phyloP scores from a whole-genome alignment of 2,329 filamentous ascomycete species.

The Cytospora piceicola region DNA sequence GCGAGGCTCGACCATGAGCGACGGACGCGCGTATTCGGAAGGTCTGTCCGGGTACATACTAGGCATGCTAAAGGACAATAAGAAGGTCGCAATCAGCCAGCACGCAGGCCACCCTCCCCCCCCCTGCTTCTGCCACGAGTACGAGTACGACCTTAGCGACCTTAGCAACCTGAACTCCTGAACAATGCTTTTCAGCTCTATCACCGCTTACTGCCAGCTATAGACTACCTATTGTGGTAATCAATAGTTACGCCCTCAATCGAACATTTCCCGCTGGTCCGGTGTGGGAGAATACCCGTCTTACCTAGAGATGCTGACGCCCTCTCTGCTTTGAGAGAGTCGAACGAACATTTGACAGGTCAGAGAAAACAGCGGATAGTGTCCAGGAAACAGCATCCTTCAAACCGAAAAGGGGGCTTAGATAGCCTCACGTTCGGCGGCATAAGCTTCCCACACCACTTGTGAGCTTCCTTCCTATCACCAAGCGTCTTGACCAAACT shows the following conservation, averaged over 20 bases:
- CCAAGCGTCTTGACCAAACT: conserved; percentile 4
- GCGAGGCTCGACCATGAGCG: not conserved
- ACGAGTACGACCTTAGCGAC: too few relatives aligned
- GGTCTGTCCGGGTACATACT: not conserved
- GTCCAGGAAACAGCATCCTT: not conserved
- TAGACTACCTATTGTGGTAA: too few relatives aligned
- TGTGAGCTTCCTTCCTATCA: not conserved
- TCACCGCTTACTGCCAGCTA: too few relatives aligned
- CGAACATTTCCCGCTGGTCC: too few relatives aligned
- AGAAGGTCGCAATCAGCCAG: not conserved
- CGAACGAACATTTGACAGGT: not conserved
- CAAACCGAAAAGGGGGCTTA: not conserved
- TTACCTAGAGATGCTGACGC: not conserved
- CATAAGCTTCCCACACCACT: conserved; percentile 5
- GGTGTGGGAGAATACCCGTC: not conserved
- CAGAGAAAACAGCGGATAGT: not conserved
- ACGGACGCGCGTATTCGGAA: not conserved
- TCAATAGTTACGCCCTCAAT: too few relatives aligned
- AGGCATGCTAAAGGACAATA: not conserved
- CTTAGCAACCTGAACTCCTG: not conserved
- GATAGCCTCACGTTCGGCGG: conserved; percentile 7
- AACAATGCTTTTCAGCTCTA: not conserved
- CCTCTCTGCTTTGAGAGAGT: not conserved
- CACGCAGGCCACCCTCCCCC: not conserved
- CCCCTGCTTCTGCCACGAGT: not conserved